Evolutionary conservation across 192 early-diverging fungal genomes (phyloP), one percentile per base, ranked within the genome.

Genomic region (Coemansia sp.): DNA sequence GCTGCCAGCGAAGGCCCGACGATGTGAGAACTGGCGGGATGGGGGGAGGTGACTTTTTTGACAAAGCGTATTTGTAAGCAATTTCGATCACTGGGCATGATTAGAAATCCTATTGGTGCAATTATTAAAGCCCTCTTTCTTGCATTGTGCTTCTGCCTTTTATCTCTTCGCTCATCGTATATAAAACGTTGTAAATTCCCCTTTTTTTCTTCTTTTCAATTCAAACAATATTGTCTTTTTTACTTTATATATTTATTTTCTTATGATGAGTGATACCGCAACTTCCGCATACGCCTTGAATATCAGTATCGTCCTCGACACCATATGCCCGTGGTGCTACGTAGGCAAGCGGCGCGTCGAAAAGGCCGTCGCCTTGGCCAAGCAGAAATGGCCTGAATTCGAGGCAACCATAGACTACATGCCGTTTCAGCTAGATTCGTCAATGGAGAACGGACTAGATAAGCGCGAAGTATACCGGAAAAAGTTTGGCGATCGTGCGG

Each of bases 261-360:
- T n/a, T n/a, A n/a, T n/a, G 31, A 55, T 63, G 64, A 33, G 57
- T 33, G 34, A 69, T 47, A 68, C 66, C 63, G 55, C 62, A 46
- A 29, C 57, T 18, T 58, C 67, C 13, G 66, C 62, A 46, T 68
- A 64, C 50, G 72, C 76, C 13, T 76, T 90, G 67, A 76, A 78
- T n/a, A 88, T 92, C 39, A 85, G 87, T 18, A 74, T 91, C 39
- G 87, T 91, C 38, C 83, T 83, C 8, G 92, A 93, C 80, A 91
- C 82, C 33, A 70, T 89, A 33, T 94, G 91, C 66, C 92, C 90
- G 2, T 92, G 90, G 90, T 94, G 91, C 73, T 94, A 86, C 69
- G 71, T 94, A 22, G 92, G 93, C 65, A 92, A 92, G 74, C 87
- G 87, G 18, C 89, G 91, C 44, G 75, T 94, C 11, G 90, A 92